Conservation (phyloP, 257 asterid species). For the Lycium ferocissimum region DNA sequence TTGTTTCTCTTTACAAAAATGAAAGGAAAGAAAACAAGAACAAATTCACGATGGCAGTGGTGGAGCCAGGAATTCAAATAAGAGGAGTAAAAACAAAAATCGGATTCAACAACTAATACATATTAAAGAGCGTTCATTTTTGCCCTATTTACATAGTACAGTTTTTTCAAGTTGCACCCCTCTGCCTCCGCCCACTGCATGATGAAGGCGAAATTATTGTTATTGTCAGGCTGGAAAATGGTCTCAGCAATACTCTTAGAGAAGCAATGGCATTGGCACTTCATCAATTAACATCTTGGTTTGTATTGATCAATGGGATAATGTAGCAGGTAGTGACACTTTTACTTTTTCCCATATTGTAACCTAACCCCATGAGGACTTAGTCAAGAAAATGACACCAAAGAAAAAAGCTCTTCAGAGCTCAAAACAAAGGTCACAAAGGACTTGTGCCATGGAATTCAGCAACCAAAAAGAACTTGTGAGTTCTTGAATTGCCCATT, state of each 20-base stretch:
- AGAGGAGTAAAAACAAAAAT: too few relatives aligned
- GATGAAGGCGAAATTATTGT: background rate
- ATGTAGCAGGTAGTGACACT: background rate
- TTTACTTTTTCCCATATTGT: background rate
- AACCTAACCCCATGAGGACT: background rate
- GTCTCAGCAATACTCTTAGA: background rate
- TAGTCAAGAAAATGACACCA: background rate
- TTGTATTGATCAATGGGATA: background rate
- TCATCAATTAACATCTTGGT: background rate
- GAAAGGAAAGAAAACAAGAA: background rate
- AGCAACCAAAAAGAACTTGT: slow-evolving; percentile 10
- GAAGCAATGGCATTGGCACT: background rate
- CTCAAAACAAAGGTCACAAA: background rate
- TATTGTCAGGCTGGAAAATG: background rate
- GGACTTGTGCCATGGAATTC: slow-evolving; percentile 13
- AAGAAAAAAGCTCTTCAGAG: background rate
- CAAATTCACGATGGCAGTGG: background rate
- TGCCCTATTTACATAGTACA: too few relatives aligned
- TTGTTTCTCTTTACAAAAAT: background rate
- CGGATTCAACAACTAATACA: too few relatives aligned
- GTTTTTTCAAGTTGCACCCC: too few relatives aligned
- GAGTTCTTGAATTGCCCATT: background rate
- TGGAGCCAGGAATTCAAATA: too few relatives aligned
- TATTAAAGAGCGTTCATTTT: too few relatives aligned
- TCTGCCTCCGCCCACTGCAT: too few relatives aligned